Evolutionary conservation across 2,329 filamentous ascomycete genomes (phyloP).

Genomic region (Xylaria digitata): DNA sequence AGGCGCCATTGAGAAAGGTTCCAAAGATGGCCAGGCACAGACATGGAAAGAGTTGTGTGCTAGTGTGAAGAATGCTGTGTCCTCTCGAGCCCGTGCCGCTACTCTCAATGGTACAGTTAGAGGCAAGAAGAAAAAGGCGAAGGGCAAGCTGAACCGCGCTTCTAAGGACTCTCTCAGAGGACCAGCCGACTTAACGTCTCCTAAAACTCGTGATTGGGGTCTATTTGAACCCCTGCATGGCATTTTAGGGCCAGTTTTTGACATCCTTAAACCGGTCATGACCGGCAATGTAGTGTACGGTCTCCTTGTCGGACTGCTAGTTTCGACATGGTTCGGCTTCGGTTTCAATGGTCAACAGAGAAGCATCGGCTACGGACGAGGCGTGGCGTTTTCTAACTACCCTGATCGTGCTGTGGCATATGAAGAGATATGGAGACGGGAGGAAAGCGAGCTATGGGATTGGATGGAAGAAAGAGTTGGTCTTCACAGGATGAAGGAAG

Average conservation of each 20-base stretch:
- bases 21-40: constrained; percentile 85
- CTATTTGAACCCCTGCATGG: constrained; percentile 80
- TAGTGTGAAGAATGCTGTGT: constrained; percentile 77
- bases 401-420: constrained; percentile 83
- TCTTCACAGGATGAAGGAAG: constrained; percentile 68
- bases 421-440: constrained; percentile 89
- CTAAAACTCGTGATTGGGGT: constrained; percentile 73
- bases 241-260: constrained; percentile 74
- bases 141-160: constrained; percentile 61
- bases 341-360: constrained; percentile 59
- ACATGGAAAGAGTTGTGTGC: constrained; percentile 86
- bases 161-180: constrained; percentile 55
- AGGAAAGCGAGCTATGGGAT: constrained; percentile 91
- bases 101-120: constrained; percentile 62
- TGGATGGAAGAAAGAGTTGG: constrained; percentile 91
- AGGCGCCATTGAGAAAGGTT: constrained; percentile 97
- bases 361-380: constrained; percentile 53
- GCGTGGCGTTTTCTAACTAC: constrained; percentile 56
- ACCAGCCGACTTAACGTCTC: constrained; percentile 55
- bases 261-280: constrained; percentile 76
- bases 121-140: constrained; percentile 71
- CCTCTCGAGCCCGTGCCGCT: constrained; percentile 67
- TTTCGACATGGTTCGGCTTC: constrained; percentile 79
- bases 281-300: constrained; percentile 82
- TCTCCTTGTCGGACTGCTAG: constrained; percentile 76